Evolutionary conservation across 495 filamentous ascomycete genomes (phyloP), one percentile per base, ranked within the genome.

Genomic region (Polyplosphaeria fusca): DNA sequence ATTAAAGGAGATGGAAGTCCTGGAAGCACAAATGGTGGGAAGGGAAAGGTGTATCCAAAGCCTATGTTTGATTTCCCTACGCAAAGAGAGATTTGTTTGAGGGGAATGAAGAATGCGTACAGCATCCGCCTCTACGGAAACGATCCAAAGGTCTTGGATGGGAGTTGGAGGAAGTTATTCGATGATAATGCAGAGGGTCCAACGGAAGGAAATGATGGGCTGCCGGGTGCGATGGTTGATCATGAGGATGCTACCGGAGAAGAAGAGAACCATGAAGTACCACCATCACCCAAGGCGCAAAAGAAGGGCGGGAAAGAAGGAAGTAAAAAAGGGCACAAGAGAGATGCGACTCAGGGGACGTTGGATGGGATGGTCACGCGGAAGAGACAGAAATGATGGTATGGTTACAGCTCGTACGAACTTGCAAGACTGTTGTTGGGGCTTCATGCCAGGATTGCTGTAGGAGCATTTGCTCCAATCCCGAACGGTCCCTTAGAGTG

Each of bases 51-150:
- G 0, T 89, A 89, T 69, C 83, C 84, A 13, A 82, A 81, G 58
- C 82, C 82, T 2, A 88, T 88, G 80, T 87, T 89, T 66, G 82
- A 89, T 70, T 88, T 89, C 55, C 64, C 71, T 24, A 72, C 77
- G 60, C 69, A 81, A 54, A 76, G 82, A 37, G 67, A 75, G 16
- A 65, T 82, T 12, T 88, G 86, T 61, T 69, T 88, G 3, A 68
- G 76, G 46, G 76, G 72, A 0, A 83, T 87, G 75, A 87, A 87
- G 68, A 73, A 76, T 22, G 85, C 84, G 0, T 89, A 86, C 71
- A 55, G 73, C 5, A 72, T 84, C 4, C 77, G 80, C 0, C 63
- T 88, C 18, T 73, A 85, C 63, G 85, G 85, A 0, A 70, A 85
- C 60, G 76, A 84, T 68, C 48, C 68, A 14, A 71, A 69, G 58